These are phyloP conservation scores for Diaporthe sp. DNA, from an alignment of 2,329 filamentous ascomycete species.

Conservation along the genomic window DNA sequence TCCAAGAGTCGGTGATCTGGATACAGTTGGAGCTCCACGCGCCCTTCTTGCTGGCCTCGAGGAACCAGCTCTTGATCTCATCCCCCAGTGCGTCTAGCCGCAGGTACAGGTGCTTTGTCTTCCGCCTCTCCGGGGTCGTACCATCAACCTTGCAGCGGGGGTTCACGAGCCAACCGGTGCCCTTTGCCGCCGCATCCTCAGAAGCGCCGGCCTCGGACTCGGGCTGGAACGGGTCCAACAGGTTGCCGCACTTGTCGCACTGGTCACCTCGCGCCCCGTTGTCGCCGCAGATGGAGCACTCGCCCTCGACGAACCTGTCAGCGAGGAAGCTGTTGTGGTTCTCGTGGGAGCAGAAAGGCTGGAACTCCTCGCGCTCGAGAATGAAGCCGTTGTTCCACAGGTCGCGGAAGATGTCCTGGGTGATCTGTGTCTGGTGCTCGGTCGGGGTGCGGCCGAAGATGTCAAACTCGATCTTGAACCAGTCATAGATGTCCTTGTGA, in stretches of 20 bases:
- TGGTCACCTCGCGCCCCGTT: slow-evolving; percentile 77
- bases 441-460: slow-evolving; percentile 96
- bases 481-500: slow-evolving; percentile 92
- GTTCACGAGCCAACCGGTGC: slow-evolving; percentile 65
- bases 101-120: slow-evolving; percentile 94
- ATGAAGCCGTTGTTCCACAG: slow-evolving; percentile 92
- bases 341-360: slow-evolving; percentile 84
- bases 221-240: slow-evolving; percentile 78
- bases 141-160: slow-evolving; percentile 94
- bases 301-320: slow-evolving; percentile 88
- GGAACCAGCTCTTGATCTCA: slow-evolving; percentile 83
- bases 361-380: slow-evolving; percentile 87
- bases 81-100: slow-evolving; percentile 86
- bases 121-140: slow-evolving; percentile 81
- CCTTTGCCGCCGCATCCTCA: slow-evolving; percentile 57
- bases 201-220: slow-evolving; percentile 53
- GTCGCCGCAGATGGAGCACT: slow-evolving; percentile 81
- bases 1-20: slow-evolving; percentile 84
- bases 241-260: slow-evolving; percentile 74
- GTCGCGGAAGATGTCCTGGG: slow-evolving; percentile 89
- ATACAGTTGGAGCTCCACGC: slow-evolving; percentile 82
- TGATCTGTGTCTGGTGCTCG: slow-evolving; percentile 89
- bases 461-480: slow-evolving; percentile 96
- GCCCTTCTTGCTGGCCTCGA: slow-evolving; percentile 79
- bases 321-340: slow-evolving; percentile 82